These are phyloP conservation scores for Pistacia atlantica DNA, from an alignment of 345 rosid species.

Conservation along the genomic window DNA sequence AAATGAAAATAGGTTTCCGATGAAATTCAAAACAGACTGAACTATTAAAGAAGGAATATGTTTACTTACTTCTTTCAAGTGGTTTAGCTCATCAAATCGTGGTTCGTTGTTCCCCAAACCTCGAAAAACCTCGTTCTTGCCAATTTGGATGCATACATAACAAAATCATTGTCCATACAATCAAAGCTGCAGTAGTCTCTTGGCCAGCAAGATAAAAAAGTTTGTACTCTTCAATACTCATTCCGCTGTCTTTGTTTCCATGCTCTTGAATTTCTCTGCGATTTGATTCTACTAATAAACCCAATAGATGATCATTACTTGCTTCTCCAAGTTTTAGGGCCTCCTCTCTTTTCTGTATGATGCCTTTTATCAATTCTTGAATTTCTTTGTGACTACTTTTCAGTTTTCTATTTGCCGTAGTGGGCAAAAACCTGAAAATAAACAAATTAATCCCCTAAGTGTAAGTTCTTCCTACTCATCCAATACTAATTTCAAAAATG, in stretches of 20 bases:
- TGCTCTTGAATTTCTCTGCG: constrained; percentile 26
- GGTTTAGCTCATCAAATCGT: constrained; percentile 40
- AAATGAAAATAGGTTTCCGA: no score
- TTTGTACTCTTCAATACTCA: constrained; percentile 64
- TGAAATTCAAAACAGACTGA: no score
- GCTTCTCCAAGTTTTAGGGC: constrained; percentile 36
- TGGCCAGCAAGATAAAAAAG: constrained; percentile 70
- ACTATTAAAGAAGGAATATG: not conserved
- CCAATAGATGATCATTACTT: constrained; percentile 40
- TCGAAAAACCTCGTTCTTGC: constrained; percentile 57
- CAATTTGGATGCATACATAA: constrained; percentile 54
- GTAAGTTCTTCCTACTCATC: no score
- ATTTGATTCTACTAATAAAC: constrained; percentile 45
- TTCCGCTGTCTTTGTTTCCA: constrained; percentile 26
- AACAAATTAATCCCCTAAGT: not conserved
- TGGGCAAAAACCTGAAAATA: constrained; percentile 40
- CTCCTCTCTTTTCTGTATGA: constrained; percentile 37
- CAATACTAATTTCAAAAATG: not conserved
- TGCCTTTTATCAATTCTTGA: constrained; percentile 27
- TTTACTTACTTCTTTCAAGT: constrained; percentile 46
- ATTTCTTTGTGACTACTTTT: constrained; percentile 29
- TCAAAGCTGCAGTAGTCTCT: constrained; percentile 67
- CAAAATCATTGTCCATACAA: constrained; percentile 67
- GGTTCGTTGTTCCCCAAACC: constrained; percentile 46
- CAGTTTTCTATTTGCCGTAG: constrained; percentile 34